Base-by-base conservation (phyloP, 1,284 basidiomycete genomes). In the Albatrellus sp. region DNA sequence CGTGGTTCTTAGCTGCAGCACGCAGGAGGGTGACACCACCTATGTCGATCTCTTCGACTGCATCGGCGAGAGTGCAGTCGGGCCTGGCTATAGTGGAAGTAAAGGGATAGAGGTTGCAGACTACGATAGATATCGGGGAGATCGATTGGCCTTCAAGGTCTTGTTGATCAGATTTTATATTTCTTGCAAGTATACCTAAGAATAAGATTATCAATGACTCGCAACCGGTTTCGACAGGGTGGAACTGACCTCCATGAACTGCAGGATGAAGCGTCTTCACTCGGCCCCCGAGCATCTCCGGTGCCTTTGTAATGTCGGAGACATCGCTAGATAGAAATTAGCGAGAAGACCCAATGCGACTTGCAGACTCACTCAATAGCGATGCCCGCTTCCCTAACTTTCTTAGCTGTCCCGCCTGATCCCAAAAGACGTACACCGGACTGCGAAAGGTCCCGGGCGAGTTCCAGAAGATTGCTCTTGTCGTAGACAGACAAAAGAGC, bases 231-330 rank as follows among this genome's bases (percentile, higher is more conserved):
- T 12, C n/a, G 28, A 14, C 8, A 11, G 29, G 44, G 38, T 35
- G 49, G 16, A n/a, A 36, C 68, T 49, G 53, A 89, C 93, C 96
- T 59, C 96, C 96, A 61, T 99, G 96, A 19, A 99, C 90, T 16
- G 88, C 93, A 42, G 96, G 96, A 60, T 99, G 96, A n/a, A 99
- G 77, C 5, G 96, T 99, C 72, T 99, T 98, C 52, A 98, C 96
- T 51, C 96, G 77, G 37, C 96, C 96, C 45, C 94, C 93, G 12
- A 99, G 77, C 91, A 99, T 98, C 65, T 99, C 96, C n/a, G 94
- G 96, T 1, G 93, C 93, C 59, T 94, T 94, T 43, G 96, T 98
- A 65, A 98, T 88, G 58, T 92, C 89, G 16, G 92, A 91, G 38
- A 99, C 93, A 77, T 99, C 96, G 53, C 93, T 97, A 29, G n/a